Evolutionary conservation across 2,329 filamentous ascomycete species (phyloP), one percentile per base, ranked within the genome.

Genomic region (Talaromyces albobiverticillius): DNA sequence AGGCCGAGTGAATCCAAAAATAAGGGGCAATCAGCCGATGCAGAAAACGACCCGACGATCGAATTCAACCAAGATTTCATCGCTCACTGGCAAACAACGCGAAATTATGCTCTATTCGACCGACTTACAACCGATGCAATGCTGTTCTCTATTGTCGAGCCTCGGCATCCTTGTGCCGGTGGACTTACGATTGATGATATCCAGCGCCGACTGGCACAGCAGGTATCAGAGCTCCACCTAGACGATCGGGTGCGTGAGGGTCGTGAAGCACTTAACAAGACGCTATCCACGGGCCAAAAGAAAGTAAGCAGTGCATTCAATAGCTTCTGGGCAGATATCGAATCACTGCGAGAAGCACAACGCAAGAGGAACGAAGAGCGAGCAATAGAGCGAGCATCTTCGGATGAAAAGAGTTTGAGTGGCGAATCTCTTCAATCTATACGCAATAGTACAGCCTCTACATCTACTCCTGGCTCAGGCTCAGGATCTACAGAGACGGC

Each of bases 101-200:
- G 95, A 58, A 97, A 97, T 67, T 96, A 94, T 71, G 83, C 88
- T 48, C 87, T 99, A 57, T 99, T 95, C 84, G 81, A 92, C 60
- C 79, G 82, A 13, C 77, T 89, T 62, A 90, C 87, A 1, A 72
- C 70, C 2, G 92, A 96, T 66, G 86, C 86, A 14, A 88, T 96
- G 64, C 81, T 99, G 14, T 99, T 97, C 67, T 93, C 96, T 61
- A 90, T 99, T 59, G 88, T 95, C 13, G 91, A 95, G 66, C 94
- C 94, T 1, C 87, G 86, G 57, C 94, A 99, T 70, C 94, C 94
- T 3, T 96, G 90, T 69, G 92, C 92, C 1, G 94, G 94, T 23
- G 93, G 91, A 0, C 79, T 99, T 18, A 92, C 88, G 1, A 91
- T 99, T 59, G 94, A 97, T 61, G 94, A 99, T 68, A 87, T 99